Conservation (phyloP, 306 rosid species). For the Lathyrus aphaca region DNA sequence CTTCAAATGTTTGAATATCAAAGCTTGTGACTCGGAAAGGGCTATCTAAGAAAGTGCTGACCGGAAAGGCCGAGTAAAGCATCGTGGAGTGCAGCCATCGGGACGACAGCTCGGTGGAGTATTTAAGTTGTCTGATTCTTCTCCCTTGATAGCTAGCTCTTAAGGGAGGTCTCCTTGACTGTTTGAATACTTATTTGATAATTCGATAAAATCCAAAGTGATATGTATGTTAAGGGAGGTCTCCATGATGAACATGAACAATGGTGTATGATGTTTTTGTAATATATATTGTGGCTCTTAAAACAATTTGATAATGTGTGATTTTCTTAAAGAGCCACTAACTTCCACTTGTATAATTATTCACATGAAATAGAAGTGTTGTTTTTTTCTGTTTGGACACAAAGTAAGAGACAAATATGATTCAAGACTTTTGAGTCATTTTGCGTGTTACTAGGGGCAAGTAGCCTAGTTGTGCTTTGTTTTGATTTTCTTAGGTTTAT, state of each 20-base stretch:
- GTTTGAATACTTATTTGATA: background rate
- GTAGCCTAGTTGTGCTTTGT: conserved; percentile 6
- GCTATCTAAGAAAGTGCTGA: background rate
- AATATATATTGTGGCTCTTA: background rate
- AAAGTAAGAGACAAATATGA: conserved; percentile 10
- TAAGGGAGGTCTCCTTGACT: background rate
- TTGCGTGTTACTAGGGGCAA: background rate
- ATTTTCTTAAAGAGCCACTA: background rate
- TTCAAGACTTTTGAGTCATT: background rate
- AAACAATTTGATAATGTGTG: background rate
- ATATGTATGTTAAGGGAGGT: too few relatives aligned
- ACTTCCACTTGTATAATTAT: conserved; percentile 4
- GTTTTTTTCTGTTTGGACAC: conserved; percentile 1
- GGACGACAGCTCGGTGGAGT: background rate
- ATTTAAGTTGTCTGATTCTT: background rate
- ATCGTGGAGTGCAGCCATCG: background rate
- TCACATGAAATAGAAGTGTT: background rate
- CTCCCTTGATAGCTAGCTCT: background rate
- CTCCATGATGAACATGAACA: conserved; percentile 51
- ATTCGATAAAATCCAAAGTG: background rate
- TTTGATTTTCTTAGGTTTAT: background rate
- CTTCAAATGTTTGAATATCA: background rate
- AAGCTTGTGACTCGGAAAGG: background rate
- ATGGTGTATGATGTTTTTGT: background rate
- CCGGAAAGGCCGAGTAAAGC: background rate